These are phyloP conservation scores for Sclerotinia subarctica DNA, from an alignment of 2,329 filamentous ascomycete species.

Conservation along the genomic window DNA sequence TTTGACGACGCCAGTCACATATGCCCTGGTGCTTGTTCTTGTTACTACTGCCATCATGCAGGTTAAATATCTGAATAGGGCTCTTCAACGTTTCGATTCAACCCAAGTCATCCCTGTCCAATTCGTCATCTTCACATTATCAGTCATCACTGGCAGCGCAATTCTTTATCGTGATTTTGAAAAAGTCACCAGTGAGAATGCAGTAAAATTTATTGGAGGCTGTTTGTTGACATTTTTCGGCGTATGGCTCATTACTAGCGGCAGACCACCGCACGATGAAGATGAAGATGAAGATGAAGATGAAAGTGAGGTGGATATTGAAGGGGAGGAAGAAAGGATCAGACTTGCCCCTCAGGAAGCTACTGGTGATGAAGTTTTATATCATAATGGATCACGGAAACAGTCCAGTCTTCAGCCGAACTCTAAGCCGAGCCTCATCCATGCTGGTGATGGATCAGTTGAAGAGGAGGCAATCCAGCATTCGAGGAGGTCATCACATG, in stretches of 20 bases:
- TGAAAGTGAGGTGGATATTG: slow-evolving; percentile 57
- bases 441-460: slow-evolving; percentile 26
- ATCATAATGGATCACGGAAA: slow-evolving; percentile 22
- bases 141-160: slow-evolving; percentile 90
- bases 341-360: slow-evolving; percentile 54
- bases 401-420: slow-evolving; percentile 22
- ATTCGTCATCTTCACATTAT: slow-evolving; percentile 94
- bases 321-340: slow-evolving; percentile 62
- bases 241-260: slow-evolving; percentile 95
- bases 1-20: slow-evolving; percentile 89
- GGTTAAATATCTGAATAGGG: slow-evolving; percentile 91
- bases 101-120: slow-evolving; percentile 98
- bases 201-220: slow-evolving; percentile 81
- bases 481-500: slow-evolving; percentile 32
- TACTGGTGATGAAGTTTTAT: slow-evolving; percentile 23
- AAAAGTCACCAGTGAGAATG: slow-evolving; percentile 68
- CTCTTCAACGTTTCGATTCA: slow-evolving; percentile 88
- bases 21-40: slow-evolving; percentile 76
- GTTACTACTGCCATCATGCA: slow-evolving; percentile 89
- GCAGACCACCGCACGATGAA: slow-evolving; percentile 62
- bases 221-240: slow-evolving; percentile 92
- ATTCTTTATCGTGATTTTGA: slow-evolving; percentile 95
- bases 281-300: slow-evolving; percentile 62
- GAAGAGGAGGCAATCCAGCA: slow-evolving; percentile 21
- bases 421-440: slow-evolving; percentile 19